Evolutionary conservation across 163 green algal species (phyloP).

Genomic region (Chloromonas sp.): DNA sequence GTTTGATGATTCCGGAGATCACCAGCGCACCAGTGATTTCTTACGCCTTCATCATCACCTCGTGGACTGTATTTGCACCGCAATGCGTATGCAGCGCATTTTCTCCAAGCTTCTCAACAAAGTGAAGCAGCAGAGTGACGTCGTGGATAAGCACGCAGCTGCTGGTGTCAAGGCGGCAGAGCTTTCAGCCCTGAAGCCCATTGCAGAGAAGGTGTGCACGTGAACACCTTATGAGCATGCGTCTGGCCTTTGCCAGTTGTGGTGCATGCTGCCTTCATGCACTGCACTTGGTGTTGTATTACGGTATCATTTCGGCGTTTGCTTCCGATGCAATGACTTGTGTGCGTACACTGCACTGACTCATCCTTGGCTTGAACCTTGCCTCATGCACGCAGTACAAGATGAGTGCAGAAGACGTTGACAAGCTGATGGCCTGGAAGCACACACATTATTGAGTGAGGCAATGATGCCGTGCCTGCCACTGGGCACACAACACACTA

Average conservation of each 20-base stretch:
- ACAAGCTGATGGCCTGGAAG: conserved; percentile 9
- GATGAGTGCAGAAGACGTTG: not conserved
- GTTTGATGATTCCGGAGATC: no score
- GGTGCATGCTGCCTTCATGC: not conserved
- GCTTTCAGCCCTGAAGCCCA: conserved; percentile 34
- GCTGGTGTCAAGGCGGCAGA: conserved; percentile 30
- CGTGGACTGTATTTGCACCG: no score
- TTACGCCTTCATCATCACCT: no score
- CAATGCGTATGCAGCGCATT: not conserved
- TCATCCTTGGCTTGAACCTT: no score
- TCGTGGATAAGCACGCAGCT: conserved; percentile 27
- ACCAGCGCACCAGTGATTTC: no score
- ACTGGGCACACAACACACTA: no score
- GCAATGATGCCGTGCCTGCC: no score
- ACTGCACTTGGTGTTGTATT: not conserved
- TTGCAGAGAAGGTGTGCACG: conserved; percentile 18
- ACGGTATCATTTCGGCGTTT: not conserved
- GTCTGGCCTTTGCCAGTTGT: not conserved
- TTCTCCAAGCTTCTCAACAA: not conserved
- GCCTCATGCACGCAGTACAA: not conserved
- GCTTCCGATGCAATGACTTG: not conserved
- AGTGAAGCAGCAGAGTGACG: conserved; percentile 24
- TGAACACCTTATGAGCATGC: not conserved
- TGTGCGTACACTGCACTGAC: no score
- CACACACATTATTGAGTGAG: not conserved